These are phyloP conservation scores for Populus hybrid DNA, from an alignment of 441 rosid species.

Conservation along the genomic window DNA sequence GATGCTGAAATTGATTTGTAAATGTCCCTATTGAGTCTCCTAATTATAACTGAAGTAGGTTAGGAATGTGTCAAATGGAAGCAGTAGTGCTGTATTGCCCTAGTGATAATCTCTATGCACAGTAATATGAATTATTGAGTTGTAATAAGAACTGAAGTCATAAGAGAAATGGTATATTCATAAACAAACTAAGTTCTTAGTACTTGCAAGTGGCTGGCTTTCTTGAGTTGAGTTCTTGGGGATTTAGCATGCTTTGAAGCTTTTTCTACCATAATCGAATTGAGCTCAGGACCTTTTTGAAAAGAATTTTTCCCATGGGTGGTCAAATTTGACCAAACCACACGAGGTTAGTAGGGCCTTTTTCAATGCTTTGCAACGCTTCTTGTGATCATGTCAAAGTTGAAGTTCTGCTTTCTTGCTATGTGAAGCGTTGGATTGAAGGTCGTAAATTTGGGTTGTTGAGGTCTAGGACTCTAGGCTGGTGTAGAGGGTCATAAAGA, in stretches of 20 bases:
- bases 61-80: constrained; percentile 6
- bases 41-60: not conserved
- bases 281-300: not conserved
- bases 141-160: not conserved
- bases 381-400: not conserved
- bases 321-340: not conserved
- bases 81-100: not conserved
- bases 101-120: not conserved
- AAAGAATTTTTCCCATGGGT: not conserved
- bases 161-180: not conserved
- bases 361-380: not conserved
- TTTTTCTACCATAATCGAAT: not conserved
- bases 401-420: not conserved
- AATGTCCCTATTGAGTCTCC: constrained; percentile 13
- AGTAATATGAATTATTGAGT: not conserved
- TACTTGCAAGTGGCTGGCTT: not conserved
- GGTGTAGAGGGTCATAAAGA: not conserved
- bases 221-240: not conserved
- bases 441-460: too few relatives aligned
- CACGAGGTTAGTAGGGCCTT: not conserved
- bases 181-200: not conserved
- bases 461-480: too few relatives aligned
- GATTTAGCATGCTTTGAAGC: not conserved
- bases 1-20: constrained; percentile 9
- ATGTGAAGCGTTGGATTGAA: too few relatives aligned